Evolutionary conservation across 2,329 filamentous ascomycete species (phyloP), one percentile per base, ranked within the genome.

Genomic region (Verticillium albo-atrum): DNA sequence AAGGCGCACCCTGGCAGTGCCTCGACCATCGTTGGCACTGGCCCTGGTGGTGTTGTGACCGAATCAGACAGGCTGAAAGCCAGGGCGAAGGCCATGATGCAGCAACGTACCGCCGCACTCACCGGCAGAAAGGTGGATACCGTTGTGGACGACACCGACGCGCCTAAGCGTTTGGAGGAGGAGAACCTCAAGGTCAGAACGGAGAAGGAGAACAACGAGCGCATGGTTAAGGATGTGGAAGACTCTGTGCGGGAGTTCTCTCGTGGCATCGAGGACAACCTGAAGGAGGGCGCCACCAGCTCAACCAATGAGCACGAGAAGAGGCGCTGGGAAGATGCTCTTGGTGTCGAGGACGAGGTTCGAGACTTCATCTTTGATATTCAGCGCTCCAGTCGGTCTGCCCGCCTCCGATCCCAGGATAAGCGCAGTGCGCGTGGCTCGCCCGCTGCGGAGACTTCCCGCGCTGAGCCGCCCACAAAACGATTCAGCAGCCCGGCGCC

Each of bases 281-380:
- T 99, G 27, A 95, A 95, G 71, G 91, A 96, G 59, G 90, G 89
- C 50, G 84, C 81, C 50, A 85, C 89, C 62, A 90, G 88, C 67
- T 88, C 87, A 42, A 86, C 88, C 3, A 91, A 88, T 63, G 92
- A 97, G 74, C 93, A 97, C 71, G 95, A 99, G 78, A 88, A 86
- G 68, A 87, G 95, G 62, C 86, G 95, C 62, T 99, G 95, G 95
- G 92, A 99, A 67, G 95, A 99, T 74, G 95, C 87, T 10, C 82
- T 99, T 37, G 95, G 95, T 28, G 95, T 99, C 28, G 95, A 99
- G 71, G 94, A 99, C 69, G 92, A 97, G 69, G 90, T 98, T 62
- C 91, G 92, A 69, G 95, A 99, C 70, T 98, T 99, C 74, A 99
- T 99, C 72, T 98, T 95, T 71, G 95, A 98, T 66, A 79, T 99